A percentile compares a stretch with the other conserved stretches of the same genome.
Evolutionary conservation across 441 rosid species (phyloP).

Genomic region (Eruca vesicaria): DNA sequence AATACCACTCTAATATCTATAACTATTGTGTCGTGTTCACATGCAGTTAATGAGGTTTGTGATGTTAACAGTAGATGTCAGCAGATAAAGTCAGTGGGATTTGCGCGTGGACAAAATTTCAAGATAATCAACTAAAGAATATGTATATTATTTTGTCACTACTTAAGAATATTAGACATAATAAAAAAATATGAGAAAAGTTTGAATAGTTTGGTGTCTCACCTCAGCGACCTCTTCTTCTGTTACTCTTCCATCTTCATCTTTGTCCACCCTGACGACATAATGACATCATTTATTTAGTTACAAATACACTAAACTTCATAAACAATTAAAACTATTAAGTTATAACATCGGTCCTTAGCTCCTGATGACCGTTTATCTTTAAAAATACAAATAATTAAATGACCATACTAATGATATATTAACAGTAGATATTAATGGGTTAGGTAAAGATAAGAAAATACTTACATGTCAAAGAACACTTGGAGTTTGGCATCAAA

Average conservation of each 20-base stretch:
- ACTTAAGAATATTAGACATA: neutral
- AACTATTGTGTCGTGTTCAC: conserved; percentile 22
- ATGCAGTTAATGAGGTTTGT: conserved; percentile 4
- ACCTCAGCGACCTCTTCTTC: conserved; percentile 94
- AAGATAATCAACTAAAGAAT: conserved; percentile 21
- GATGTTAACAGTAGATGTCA: conserved; percentile 24
- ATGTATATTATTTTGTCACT: neutral
- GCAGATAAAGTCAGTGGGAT: conserved; percentile 30
- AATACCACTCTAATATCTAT: neutral
- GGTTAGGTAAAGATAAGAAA: neutral
- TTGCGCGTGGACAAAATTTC: conserved; percentile 35
- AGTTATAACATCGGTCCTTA: neutral
- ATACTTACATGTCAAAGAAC: conserved; percentile 80
- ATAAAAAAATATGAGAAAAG: neutral
- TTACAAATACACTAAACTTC: conserved; percentile 4
- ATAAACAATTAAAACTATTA: neutral
- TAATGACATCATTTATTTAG: conserved; percentile 19
- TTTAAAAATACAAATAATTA: conserved; percentile 1
- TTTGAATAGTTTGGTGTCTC: conserved; percentile 12
- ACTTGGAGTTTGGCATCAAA: conserved; percentile 92
- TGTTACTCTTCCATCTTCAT: conserved; percentile 77
- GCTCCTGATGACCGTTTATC: conserved; percentile 7
- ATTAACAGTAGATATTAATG: neutral
- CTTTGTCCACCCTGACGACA: conserved; percentile 79
- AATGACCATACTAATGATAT: neutral